Base-by-base conservation (phyloP, 805 yeast species). In the Hermanozyma aechmeae region DNA sequence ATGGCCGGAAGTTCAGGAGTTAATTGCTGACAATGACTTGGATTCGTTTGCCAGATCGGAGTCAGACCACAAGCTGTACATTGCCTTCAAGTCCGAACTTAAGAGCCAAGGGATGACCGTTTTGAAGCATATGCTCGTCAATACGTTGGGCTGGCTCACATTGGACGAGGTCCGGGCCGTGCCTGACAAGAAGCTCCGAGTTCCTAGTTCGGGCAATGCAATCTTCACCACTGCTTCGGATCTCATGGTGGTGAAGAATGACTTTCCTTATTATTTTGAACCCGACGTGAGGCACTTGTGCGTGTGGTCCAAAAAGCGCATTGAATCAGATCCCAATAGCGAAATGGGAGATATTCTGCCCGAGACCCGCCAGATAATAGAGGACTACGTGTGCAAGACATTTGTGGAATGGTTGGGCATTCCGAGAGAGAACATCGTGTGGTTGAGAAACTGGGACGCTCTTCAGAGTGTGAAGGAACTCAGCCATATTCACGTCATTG, bases 391-490 rank as follows among this genome's bases (percentile, higher is more conserved):
- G 8, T 45, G 57, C 3, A 49, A 53, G 28, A 75, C 78, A 4
- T 68, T 79, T 33, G 53, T 63, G n/a, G 50, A 60, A 16, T 53
- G 56, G 18, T 52, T 72, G 23, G 67, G 63, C 7, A 46, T 61
- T 11, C 43, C 51, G 6, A 43, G 58, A 16, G 56, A 62, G 4
- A 53, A 69, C 23, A 42, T 69, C 25, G 46, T 62, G 2, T 80
- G 89, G 89, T 81, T 80, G 50, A 66, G 79, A 39, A 81, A 81
- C 46, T 79, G 81, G 72, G 68, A 77, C 6, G 61, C 68, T 5
- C 49, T 81, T 23, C 92, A 81, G 47, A 77, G 85, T 46, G 77
- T 81, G 5, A 66, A 60, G 38, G 62, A 71, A 17, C 57, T 80
- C 20, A 77, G 85, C 15, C 92, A 80, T 46, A 55, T 79, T n/a